Base-by-base conservation (phyloP, 306 rosid genomes). In the Sindora glabra region DNA sequence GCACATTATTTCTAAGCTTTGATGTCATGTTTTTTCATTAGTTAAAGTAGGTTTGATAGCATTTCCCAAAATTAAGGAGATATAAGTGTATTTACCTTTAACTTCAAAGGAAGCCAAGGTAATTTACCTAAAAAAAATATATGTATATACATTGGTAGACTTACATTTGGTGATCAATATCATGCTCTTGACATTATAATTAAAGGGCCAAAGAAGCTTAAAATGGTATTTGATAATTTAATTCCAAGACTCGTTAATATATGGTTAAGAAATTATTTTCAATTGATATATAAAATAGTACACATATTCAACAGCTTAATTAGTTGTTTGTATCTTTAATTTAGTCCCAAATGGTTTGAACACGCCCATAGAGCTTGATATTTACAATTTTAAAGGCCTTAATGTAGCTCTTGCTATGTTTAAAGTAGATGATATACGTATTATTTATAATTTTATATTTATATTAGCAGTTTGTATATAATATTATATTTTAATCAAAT, bases 151-250 rank as follows among this genome's bases (percentile, higher is more conserved):
- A 92, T 92, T 15, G 96, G 99, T 52, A 86, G 99, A 80, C 99
- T 89, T 78, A 95, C 99, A 71, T 92, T 86, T 80, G 96, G 96
- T 26, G 99, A 92, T 60, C 99, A 92, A 68, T 92, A 92, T 79
- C 94, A 96, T 57, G 90, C 99, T 64, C 86, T 95, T 40, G 99
- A 92, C 64, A 41, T 83, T 13, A 48, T 89, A 58, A 84, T 92
- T 26, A 70, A 25, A 9, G 87, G 94, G 47, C 89, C 96, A 1
- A 96, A 96, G 73, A 86, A 86, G 86, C 96, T 92, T 44, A 92
- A 92, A 74, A 64, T 92, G 94, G 94, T 89, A 45, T 92, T 78
- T 66, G 94, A 96, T 92, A 77, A 64, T 95, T 62, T 66, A 26
- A 37, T 49, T 62, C 56, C 44, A 48, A 16, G 9, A 27, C 68